Base-by-base conservation (phyloP, 208 protist species). In the Leishmania guyanensis region DNA sequence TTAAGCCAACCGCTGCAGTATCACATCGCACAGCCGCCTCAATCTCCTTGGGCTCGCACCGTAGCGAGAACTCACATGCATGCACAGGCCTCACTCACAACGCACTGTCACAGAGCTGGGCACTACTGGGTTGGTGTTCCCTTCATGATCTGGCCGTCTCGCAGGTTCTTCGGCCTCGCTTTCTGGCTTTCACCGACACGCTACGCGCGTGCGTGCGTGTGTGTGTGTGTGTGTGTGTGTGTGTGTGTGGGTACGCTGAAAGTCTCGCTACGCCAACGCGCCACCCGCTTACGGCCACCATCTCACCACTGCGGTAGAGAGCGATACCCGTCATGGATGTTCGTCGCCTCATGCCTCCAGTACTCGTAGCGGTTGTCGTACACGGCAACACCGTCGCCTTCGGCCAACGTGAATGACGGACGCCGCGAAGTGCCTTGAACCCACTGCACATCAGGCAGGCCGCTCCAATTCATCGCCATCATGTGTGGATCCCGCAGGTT, bases 351-450 rank as follows among this genome's bases (percentile, higher is more conserved):
- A 65, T 65, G 60, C n/a, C 26, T 65, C 65, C 65, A 70, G 65
- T 70, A 70, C 65, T 70, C 36, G 65, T 70, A 70, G 36, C 65
- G 65, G 36, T 70, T 70, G 16, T 70, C 65, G 17, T 75, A 75
- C 10, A 75, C 50, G 9, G 71, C 71, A 29, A 75, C 71, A 12
- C 71, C 71, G 51, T 75, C 71, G 14, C n/a, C 71, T 16, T 60
- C 71, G 14, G 71, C 26, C 12, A 75, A 0, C n/a, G 6, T 46
- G 29, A 60, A 75, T 4, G 20, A 12, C 10, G 71, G 71, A 2
- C 50, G 26, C 14, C 50, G 71, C 3, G 50, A 43, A 2, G 22
- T 39, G 71, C 60, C 60, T 0, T 12, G 46, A 2, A 43, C 71
- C 71, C 71, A 75, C n/a, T 60, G 48, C 8, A 75, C 71, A 1